Conservation (phyloP, 306 rosid genomes). For the Neltuma alba region DNA sequence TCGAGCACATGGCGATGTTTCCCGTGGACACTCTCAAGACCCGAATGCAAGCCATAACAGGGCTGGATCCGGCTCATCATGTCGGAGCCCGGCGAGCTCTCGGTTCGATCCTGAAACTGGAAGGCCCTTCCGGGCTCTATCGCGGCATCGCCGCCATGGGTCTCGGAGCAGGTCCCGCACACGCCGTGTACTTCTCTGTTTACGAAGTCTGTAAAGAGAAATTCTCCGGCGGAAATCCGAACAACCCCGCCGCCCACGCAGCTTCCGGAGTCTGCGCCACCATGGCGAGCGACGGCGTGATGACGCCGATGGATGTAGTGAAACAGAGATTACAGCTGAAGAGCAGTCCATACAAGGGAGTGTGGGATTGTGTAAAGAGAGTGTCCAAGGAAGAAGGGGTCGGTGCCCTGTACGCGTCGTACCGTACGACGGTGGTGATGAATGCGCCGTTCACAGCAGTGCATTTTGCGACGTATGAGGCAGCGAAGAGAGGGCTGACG, state of each 20-base stretch:
- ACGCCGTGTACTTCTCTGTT: constrained; percentile 79
- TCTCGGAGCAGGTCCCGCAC: constrained; percentile 90
- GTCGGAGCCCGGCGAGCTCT: constrained; percentile 67
- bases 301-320: constrained; percentile 92
- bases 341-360: constrained; percentile 67
- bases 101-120: constrained; percentile 53
- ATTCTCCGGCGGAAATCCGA: constrained; percentile 53
- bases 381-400: constrained; percentile 73
- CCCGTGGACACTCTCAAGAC: constrained; percentile 94
- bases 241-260: constrained; percentile 60
- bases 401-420: constrained; percentile 70
- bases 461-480: constrained; percentile 60
- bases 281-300: constrained; percentile 71
- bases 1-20: constrained; percentile 89
- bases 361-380: constrained; percentile 68
- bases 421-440: constrained; percentile 74
- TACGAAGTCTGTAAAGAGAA: constrained; percentile 68
- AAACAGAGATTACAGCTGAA: constrained; percentile 83
- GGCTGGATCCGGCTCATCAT: constrained; percentile 67
- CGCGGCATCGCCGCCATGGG: constrained; percentile 89
- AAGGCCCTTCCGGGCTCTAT: constrained; percentile 71
- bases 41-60: constrained; percentile 72
- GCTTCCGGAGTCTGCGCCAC: constrained; percentile 72
- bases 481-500: constrained; percentile 47
- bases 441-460: constrained; percentile 69